Percentiles rank a stretch among this genome's conserved stretches.
Conservation (phyloP, 1,284 basidiomycete genomes). For the Cutaneotrichosporon cyanovorans region DNA sequence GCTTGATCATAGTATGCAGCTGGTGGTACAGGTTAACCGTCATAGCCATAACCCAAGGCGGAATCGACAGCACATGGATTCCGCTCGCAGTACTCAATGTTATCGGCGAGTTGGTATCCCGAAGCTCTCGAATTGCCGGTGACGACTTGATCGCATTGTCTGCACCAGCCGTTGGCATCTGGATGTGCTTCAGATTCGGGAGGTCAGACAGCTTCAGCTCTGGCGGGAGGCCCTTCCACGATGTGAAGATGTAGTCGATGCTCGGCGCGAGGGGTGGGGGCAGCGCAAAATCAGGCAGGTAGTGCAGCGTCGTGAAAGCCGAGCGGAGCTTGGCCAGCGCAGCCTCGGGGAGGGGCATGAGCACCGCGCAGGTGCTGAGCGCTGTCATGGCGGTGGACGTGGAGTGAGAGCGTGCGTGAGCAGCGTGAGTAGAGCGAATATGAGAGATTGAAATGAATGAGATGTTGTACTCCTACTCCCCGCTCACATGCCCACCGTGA, state of each 20-base stretch:
- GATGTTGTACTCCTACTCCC: neutral
- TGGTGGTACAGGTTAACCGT: constrained; percentile 33
- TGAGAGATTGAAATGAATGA: neutral
- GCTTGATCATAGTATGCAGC: constrained; percentile 27
- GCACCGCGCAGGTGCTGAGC: constrained; percentile 12
- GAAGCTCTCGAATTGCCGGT: constrained; percentile 14
- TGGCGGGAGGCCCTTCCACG: constrained; percentile 6
- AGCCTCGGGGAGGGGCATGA: constrained; percentile 15
- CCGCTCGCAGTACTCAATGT: constrained; percentile 36
- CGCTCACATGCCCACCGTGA: too few relatives aligned
- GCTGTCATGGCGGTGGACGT: constrained; percentile 3
- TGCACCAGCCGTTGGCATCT: constrained; percentile 33
- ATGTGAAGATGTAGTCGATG: constrained; percentile 11
- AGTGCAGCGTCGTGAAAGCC: constrained; percentile 31
- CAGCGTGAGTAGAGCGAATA: neutral
- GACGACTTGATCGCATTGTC: constrained; percentile 21
- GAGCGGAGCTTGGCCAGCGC: constrained; percentile 23
- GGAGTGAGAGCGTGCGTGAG: neutral
- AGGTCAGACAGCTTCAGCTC: constrained; percentile 17
- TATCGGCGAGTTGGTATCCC: constrained; percentile 9
- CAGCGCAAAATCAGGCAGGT: constrained; percentile 17
- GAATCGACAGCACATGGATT: constrained; percentile 39
- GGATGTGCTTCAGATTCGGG: constrained; percentile 29
- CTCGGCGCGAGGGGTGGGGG: neutral
- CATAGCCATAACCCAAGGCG: constrained; percentile 35